phyloP scores from a whole-genome alignment of 2,329 filamentous ascomycete genomes.

The Samsoniella hepiali region DNA sequence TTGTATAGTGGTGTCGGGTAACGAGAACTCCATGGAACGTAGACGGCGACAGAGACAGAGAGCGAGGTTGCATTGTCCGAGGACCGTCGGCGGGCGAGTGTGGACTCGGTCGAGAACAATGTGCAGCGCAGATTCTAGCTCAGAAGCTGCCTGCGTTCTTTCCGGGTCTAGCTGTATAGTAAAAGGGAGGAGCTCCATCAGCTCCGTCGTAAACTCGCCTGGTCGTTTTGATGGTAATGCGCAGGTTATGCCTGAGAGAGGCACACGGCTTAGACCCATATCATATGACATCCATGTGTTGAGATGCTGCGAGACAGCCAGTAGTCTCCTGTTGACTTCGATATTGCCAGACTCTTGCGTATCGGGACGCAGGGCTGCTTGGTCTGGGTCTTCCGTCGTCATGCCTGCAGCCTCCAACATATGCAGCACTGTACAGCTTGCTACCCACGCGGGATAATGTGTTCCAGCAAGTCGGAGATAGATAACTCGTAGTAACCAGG shows the following conservation, averaged over 20 bases:
- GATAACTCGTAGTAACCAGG: slow-evolving; percentile 51
- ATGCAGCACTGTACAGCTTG: slow-evolving; percentile 56
- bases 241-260: slow-evolving; percentile 43
- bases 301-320: slow-evolving; percentile 53
- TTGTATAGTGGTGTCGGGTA: slow-evolving; percentile 42
- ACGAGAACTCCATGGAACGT: slow-evolving; percentile 46
- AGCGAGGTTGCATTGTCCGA: slow-evolving; percentile 53
- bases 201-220: slow-evolving; percentile 44
- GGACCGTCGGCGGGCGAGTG: slow-evolving; percentile 39
- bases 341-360: slow-evolving; percentile 25
- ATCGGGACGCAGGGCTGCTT: slow-evolving; percentile 26
- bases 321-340: slow-evolving; percentile 41
- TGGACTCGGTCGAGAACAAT: slow-evolving; percentile 40
- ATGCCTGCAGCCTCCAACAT: slow-evolving; percentile 52
- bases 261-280: slow-evolving; percentile 52
- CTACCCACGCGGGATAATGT: slow-evolving; percentile 55
- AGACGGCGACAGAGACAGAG: slow-evolving; percentile 55
- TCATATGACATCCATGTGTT: slow-evolving; percentile 60
- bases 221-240: slow-evolving; percentile 37
- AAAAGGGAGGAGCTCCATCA: slow-evolving; percentile 51
- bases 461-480: slow-evolving; percentile 53
- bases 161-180: slow-evolving; percentile 54
- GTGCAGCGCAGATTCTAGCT: slow-evolving; percentile 42
- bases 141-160: slow-evolving; percentile 37
- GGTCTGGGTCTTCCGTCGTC: slow-evolving; percentile 36